A percentile compares a stretch with the other conserved stretches of the same genome.
Conservation (phyloP, 176 grass and related monocot genomes). For the Carex myosuroides region DNA sequence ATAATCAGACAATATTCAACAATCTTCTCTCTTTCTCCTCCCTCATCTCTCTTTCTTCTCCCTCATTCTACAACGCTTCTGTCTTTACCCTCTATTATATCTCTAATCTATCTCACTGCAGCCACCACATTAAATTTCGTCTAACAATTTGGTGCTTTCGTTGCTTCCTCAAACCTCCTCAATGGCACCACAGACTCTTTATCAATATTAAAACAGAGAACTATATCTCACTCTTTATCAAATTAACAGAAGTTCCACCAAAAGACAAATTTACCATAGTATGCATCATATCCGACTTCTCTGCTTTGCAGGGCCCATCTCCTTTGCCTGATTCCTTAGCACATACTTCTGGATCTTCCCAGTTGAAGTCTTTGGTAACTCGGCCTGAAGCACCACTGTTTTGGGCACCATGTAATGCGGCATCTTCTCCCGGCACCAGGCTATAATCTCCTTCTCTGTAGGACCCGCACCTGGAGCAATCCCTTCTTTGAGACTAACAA, state of each 20-base stretch:
- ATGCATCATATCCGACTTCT: constrained; percentile 39
- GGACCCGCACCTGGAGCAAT: background rate
- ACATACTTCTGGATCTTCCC: constrained; percentile 81
- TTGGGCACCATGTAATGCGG: constrained; percentile 78
- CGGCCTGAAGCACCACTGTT: constrained; percentile 47
- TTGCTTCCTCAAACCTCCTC: too few species aligned
- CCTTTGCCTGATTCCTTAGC: constrained; percentile 44
- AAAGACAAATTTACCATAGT: background rate
- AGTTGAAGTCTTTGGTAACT: constrained; percentile 83
- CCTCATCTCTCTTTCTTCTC: too few species aligned
- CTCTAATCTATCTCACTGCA: too few species aligned
- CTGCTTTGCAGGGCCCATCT: constrained; percentile 32
- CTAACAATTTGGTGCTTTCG: too few species aligned
- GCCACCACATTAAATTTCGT: too few species aligned
- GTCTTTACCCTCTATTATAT: too few species aligned
- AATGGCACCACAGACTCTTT: too few species aligned
- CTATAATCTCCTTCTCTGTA: constrained; percentile 32
- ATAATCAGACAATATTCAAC: too few species aligned
- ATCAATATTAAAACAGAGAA: constrained; percentile 1
- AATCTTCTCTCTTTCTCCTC: too few species aligned
- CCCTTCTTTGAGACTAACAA: constrained; percentile 53
- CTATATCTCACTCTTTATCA: background rate
- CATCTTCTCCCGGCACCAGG: constrained; percentile 75
- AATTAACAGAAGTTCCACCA: background rate
- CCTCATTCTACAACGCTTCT: too few species aligned